Evolutionary conservation across 192 early-diverging fungal species (phyloP), one percentile per base, ranked within the genome.

Genomic region (Coemansia sp.): DNA sequence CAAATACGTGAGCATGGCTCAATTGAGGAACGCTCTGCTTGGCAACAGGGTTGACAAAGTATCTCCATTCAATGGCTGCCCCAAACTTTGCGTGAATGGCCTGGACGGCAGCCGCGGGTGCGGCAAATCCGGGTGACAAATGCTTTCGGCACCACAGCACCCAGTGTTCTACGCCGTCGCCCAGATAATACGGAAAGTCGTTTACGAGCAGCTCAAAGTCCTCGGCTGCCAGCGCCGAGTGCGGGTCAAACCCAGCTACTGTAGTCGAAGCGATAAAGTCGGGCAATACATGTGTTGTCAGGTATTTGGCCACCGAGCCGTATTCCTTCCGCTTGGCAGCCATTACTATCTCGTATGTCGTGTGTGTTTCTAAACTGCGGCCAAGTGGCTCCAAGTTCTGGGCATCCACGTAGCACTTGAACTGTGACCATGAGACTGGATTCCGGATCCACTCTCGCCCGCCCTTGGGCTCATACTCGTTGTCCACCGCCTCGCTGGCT

Each of bases 1-100:
- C 66, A 63, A 83, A 72, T 8, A 79, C 76, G 27, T 79, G 81
- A 1, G 81, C 81, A 58, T 83, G 81, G 62, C 76, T 78, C 60
- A 83, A 66, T 61, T 78, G 76, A 38, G 75, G 72, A 45, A 83
- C 76, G 53, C 76, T 79, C 68, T 79, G 76, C 40, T 65, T 67
- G 43, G 62, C 59, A 18, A 71, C 58, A 0, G 81, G 73, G 41
- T 83, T 83, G 50, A 83, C 73, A 66, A 78, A 73, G 34, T 75
- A 79, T 35, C 69, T 62, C 69, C 81, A 75, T 38, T 83, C 73
- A 18, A 69, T 55, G 3, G 30, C 3, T 6, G 4, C 8, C 0
- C 76, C 73, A 49, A 75, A 75, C 47, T 34, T 64, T 8, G 7
- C 24, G 50, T 18, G 16, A 24, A 72, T 74, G 0, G 65, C 73